phyloP scores from a whole-genome alignment of 1,284 basidiomycete genomes.

The Coniferiporia sulphurascens region DNA sequence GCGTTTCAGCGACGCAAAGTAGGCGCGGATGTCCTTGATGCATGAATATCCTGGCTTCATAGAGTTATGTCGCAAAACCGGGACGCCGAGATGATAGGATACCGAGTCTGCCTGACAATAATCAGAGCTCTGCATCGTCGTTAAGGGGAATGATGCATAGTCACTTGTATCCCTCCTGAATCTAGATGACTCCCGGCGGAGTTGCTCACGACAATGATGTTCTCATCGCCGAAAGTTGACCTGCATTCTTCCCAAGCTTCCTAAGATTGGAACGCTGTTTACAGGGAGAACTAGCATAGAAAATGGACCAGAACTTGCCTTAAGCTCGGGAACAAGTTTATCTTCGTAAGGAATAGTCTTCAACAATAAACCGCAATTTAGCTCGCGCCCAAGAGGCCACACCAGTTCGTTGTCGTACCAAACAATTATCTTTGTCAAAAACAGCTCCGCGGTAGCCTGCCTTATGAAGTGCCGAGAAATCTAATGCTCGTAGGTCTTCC shows the following conservation, averaged over 20 bases:
- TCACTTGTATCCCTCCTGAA: conserved; percentile 72
- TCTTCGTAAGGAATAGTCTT: conserved; percentile 79
- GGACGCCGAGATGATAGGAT: conserved; percentile 68
- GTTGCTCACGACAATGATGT: conserved; percentile 91
- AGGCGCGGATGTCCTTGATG: conserved; percentile 58
- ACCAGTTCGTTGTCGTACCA: conserved; percentile 43
- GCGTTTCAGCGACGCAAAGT: conserved; percentile 49
- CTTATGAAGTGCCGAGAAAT: conserved; percentile 73
- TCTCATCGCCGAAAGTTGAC: conserved; percentile 67
- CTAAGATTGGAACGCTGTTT: conserved; percentile 33
- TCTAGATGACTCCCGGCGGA: conserved; percentile 84
- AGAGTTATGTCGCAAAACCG: conserved; percentile 74
- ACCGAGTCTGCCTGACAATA: conserved; percentile 76
- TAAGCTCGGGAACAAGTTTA: conserved; percentile 64
- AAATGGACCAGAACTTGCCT: conserved; percentile 36
- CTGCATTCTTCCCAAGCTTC: conserved; percentile 77
- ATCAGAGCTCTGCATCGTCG: neutral
- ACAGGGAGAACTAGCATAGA: neutral
- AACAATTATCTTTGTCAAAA: conserved; percentile 97
- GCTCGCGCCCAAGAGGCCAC: neutral
- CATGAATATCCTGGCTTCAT: conserved; percentile 80
- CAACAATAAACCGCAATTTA: neutral
- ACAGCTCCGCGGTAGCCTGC: conserved; percentile 85
- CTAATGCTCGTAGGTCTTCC: conserved; percentile 84
- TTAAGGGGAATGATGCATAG: conserved; percentile 23